phyloP scores from a whole-genome alignment of 1,284 basidiomycete genomes.

The Fomes fomentarius region DNA sequence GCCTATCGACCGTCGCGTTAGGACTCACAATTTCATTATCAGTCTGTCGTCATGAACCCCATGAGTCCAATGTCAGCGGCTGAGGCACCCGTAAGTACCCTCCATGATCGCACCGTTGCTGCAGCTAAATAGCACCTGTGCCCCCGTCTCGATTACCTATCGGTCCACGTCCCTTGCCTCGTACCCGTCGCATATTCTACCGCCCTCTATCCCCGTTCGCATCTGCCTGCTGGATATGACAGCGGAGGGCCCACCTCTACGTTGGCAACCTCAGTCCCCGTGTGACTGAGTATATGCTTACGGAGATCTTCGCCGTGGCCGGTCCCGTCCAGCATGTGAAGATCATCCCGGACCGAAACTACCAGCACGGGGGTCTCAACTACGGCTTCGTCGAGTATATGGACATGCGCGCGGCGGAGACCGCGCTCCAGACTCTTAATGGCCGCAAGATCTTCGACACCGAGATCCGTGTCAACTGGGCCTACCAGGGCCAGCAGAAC shows the following conservation, averaged over 20 bases:
- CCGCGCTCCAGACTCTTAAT: conserved; percentile 94
- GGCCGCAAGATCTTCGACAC: conserved; percentile 98
- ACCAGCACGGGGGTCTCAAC: conserved; percentile 96
- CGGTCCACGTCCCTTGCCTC: not conserved
- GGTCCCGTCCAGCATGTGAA: conserved; percentile 96
- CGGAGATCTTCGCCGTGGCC: conserved; percentile 94
- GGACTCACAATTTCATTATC: conserved; percentile 38
- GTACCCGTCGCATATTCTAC: not conserved
- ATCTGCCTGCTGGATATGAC: conserved; percentile 11
- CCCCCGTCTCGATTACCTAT: conserved; percentile 1
- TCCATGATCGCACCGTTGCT: conserved; percentile 1
- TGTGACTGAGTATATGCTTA: conserved; percentile 94
- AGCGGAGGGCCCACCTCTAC: conserved; percentile 93
- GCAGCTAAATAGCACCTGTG: conserved; percentile 5
- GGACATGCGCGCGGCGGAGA: conserved; percentile 97
- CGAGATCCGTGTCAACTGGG: conserved; percentile 97
- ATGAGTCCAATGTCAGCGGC: conserved; percentile 67
- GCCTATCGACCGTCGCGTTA: conserved; percentile 30
- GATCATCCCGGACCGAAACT: conserved; percentile 98
- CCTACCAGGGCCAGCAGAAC: conserved; percentile 94
- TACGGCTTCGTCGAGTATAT: conserved; percentile 99
- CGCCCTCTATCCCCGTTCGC: not conserved
- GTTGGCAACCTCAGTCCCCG: conserved; percentile 95
- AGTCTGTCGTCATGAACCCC: conserved; percentile 75
- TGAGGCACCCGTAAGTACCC: conserved; percentile 71